Evolutionary conservation across 306 rosid genomes (phyloP).

Genomic region (Fragaria vesca): DNA sequence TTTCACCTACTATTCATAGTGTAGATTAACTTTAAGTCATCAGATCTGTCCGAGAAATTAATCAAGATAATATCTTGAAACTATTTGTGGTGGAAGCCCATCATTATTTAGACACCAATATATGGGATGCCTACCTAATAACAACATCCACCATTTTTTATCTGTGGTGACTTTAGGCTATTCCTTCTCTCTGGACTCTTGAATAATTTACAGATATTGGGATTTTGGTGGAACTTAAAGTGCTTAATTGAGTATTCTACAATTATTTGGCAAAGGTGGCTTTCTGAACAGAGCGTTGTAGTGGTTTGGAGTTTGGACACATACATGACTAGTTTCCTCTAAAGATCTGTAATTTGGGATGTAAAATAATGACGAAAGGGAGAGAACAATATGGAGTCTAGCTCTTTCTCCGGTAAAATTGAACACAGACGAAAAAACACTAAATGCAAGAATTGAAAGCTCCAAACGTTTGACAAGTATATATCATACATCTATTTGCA

Average conservation of each 20-base stretch:
- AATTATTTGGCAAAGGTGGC: neutral
- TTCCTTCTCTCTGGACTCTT: neutral
- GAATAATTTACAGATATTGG: neutral
- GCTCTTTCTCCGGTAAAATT: neutral
- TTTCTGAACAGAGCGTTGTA: neutral
- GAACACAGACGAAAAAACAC: neutral
- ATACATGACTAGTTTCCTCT: neutral
- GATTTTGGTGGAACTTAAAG: neutral
- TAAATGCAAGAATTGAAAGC: neutral
- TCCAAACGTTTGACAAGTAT: neutral
- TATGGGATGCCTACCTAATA: neutral
- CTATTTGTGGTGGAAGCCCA: neutral
- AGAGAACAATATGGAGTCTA: neutral
- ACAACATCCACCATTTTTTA: neutral
- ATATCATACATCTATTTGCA: neutral
- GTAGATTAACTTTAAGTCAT: neutral
- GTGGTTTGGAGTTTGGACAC: neutral
- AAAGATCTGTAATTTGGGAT: neutral
- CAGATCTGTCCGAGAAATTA: neutral
- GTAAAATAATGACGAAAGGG: neutral
- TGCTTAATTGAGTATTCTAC: neutral
- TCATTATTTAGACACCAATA: neutral
- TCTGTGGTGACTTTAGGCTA: neutral
- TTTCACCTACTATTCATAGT: neutral
- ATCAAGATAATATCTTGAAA: neutral